Conservation (phyloP, 2,329 filamentous ascomycete genomes). For the Aureobasidium melanogenum region DNA sequence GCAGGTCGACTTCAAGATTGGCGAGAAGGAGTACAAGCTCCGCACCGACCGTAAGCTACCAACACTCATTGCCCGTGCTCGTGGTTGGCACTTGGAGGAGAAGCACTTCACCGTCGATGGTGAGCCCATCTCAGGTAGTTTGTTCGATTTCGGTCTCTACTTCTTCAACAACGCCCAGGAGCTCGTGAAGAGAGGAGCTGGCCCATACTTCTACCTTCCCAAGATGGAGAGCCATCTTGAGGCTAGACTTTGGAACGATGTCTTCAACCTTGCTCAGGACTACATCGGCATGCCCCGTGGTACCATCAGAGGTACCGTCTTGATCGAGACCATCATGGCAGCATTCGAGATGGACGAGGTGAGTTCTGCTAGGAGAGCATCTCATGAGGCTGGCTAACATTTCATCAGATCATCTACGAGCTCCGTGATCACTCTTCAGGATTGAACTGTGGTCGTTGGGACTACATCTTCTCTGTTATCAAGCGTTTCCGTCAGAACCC, state of each 20-base stretch:
- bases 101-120: constrained; percentile 96
- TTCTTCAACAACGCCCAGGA: constrained; percentile 98
- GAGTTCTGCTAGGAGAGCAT: constrained; percentile 10
- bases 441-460: constrained; percentile 97
- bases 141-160: constrained; percentile 98
- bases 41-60: constrained; percentile 79
- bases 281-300: constrained; percentile 81
- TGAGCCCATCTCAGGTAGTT: constrained; percentile 80
- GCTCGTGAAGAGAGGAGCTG: constrained; percentile 71
- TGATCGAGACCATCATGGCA: constrained; percentile 96
- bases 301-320: constrained; percentile 86
- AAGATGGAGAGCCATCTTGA: constrained; percentile 99
- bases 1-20: constrained; percentile 94
- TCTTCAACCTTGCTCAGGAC: constrained; percentile 92
- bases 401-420: constrained; percentile 80
- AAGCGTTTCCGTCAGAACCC: constrained; percentile 98
- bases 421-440: constrained; percentile 92
- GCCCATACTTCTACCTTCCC: constrained; percentile 95
- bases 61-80: constrained; percentile 86
- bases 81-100: constrained; percentile 97
- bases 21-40: constrained; percentile 93
- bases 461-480: constrained; percentile 99
- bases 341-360: constrained; percentile 98
- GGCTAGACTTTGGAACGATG: constrained; percentile 96
- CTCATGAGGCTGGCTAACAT: not conserved